A percentile compares a stretch with the other conserved stretches of the same genome.
phyloP scores from a whole-genome alignment of 2,329 filamentous ascomycete genomes.

The Aspergillus sp. region DNA sequence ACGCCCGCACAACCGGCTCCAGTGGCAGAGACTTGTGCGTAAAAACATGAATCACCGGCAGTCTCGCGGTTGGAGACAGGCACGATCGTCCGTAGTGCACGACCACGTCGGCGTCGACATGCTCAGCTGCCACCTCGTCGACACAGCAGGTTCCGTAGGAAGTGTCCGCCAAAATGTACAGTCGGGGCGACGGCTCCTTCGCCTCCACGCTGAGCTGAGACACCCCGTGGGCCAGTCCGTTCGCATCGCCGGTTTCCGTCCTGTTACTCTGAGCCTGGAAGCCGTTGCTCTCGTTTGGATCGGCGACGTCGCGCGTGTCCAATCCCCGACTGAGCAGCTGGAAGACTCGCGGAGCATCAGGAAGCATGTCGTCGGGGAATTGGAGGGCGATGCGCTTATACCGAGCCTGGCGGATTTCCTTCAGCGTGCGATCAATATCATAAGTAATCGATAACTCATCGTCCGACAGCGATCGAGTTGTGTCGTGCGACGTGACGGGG shows the following conservation, averaged over 20 bases:
- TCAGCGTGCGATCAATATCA: slow-evolving; percentile 77
- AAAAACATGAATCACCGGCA: slow-evolving; percentile 90
- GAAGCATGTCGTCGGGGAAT: slow-evolving; percentile 90
- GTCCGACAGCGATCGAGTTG: slow-evolving; percentile 50
- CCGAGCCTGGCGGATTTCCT: slow-evolving; percentile 68
- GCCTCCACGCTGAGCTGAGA: slow-evolving; percentile 26
- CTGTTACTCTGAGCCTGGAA: slow-evolving; percentile 13
- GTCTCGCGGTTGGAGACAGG: slow-evolving; percentile 79
- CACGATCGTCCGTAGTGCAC: slow-evolving; percentile 94
- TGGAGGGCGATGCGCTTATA: slow-evolving; percentile 85
- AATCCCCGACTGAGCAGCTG: slow-evolving; percentile 61
- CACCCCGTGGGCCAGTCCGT: slow-evolving; percentile 25
- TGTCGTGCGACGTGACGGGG: slow-evolving; percentile 36
- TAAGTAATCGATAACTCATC: slow-evolving; percentile 75
- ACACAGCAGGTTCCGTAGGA: slow-evolving; percentile 97
- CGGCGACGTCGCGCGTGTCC: slow-evolving; percentile 25
- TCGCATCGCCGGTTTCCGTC: slow-evolving; percentile 8
- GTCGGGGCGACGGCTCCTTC: slow-evolving; percentile 35
- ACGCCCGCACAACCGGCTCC: slow-evolving; percentile 58
- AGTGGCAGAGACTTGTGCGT: slow-evolving; percentile 70
- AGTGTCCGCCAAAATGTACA: slow-evolving; percentile 91
- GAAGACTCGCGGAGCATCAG: slow-evolving; percentile 79
- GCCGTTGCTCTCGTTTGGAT: slow-evolving; percentile 10
- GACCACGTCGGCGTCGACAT: slow-evolving; percentile 84
- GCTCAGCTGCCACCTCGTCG: slow-evolving; percentile 93